Evolutionary conservation across 208 protist species (phyloP), one percentile per base, ranked within the genome.

Genomic region (Acanthamoeba sp.): DNA sequence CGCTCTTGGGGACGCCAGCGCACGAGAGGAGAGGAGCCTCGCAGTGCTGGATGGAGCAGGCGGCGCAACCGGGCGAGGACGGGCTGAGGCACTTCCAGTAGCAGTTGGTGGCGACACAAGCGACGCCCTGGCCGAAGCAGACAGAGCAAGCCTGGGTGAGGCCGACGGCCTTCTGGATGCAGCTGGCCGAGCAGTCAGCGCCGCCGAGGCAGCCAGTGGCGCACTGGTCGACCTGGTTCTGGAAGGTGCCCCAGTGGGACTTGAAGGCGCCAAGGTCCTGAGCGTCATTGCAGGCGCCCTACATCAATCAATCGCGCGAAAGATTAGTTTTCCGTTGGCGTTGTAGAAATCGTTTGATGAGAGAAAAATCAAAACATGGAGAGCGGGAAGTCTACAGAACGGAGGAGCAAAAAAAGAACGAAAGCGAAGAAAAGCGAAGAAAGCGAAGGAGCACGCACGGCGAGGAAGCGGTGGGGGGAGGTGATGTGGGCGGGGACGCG

Each of bases 61-160:
- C 1, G 29, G 69, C 69, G 69, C 69, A 78, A 22, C 34, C 69
- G 36, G 69, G 69, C 69, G 69, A 78, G 29, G 32, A 16, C 12
- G 69, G 69, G 36, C 6, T 45, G 69, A 78, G 69, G 36, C 69
- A 78, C 69, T 78, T 78, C 69, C 69, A 78, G 69, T 78, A 78
- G 69, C 69, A 78, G 36, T 78, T 38, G 38, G 69, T 22, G 36
- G 36, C 69, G 5, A 78, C 69, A 36, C 69, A 78, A 18, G 36
- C 38, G 27, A 78, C 69, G 36, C 36, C 69, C 69, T 78, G 69
- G 69, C 69, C 69, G 38, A 78, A 78, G 69, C 69, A 78, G 69
- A 9, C n/a, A 16, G 69, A 32, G 69, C 69, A 78, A 22, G 34
- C 36, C 29, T 27, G 36, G 36, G 69, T 78, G 69, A 78, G 69